Conservation (phyloP, 176 grass and related monocot genomes). For the Melocanna baccifera region DNA sequence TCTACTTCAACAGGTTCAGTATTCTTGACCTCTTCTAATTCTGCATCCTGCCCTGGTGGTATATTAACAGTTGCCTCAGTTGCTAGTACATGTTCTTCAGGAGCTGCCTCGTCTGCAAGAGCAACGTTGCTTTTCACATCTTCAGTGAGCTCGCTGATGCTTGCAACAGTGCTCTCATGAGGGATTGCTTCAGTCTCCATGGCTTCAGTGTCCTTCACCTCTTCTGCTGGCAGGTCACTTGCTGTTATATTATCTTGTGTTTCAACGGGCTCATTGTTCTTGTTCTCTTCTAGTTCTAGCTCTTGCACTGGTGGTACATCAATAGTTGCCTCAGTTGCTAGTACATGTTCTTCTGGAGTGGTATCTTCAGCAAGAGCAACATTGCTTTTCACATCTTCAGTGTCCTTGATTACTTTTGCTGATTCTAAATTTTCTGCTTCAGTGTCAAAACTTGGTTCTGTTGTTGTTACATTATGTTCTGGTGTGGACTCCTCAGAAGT, state of each 20-base stretch:
- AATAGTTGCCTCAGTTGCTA: neutral
- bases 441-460: slow-evolving; percentile 14
- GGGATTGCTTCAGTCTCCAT: slow-evolving; percentile 1
- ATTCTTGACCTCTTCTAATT: slow-evolving; percentile 32
- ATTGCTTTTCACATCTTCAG: slow-evolving; percentile 14
- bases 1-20: slow-evolving; percentile 20
- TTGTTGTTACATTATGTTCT: neutral
- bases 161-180: slow-evolving; percentile 6
- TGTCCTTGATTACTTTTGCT: slow-evolving; percentile 22
- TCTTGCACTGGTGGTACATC: slow-evolving; percentile 29
- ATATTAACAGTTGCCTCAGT: neutral
- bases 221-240: slow-evolving; percentile 4
- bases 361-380: neutral
- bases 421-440: slow-evolving; percentile 26
- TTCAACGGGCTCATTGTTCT: slow-evolving; percentile 16
- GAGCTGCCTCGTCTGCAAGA: neutral
- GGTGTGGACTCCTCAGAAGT: neutral
- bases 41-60: neutral
- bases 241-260: slow-evolving; percentile 6
- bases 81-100: neutral
- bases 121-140: neutral
- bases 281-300: slow-evolving; percentile 28
- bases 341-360: slow-evolving; percentile 5
- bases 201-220: neutral
- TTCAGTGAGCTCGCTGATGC: neutral